These are phyloP conservation scores for Magnolia sinica DNA, from an alignment of 164 flowering plant species.

Conservation along the genomic window DNA sequence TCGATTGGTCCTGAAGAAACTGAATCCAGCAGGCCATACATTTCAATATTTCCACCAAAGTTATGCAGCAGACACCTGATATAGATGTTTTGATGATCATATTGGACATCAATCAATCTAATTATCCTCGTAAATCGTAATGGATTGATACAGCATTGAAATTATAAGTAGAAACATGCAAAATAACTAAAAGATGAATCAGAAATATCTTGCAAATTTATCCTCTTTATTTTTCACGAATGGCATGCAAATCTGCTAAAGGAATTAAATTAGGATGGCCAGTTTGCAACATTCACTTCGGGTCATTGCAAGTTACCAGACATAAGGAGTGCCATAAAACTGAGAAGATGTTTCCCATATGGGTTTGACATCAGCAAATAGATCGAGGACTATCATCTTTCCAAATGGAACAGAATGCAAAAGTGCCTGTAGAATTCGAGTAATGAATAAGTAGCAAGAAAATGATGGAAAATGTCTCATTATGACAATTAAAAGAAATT, in stretches of 20 bases:
- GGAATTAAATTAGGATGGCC: background rate
- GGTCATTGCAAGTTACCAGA: conserved; percentile 49
- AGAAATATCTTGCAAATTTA: background rate
- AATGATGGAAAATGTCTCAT: background rate
- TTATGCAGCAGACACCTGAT: conserved; percentile 95
- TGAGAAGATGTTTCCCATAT: conserved; percentile 84
- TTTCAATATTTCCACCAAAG: conserved; percentile 97
- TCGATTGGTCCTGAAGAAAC: conserved; percentile 90
- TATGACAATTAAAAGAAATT: background rate
- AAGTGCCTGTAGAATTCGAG: conserved; percentile 67
- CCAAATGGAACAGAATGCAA: conserved; percentile 94
- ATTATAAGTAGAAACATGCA: background rate
- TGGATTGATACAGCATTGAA: background rate
- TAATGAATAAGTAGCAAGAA: background rate
- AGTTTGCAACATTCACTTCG: background rate
- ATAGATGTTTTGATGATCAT: conserved; percentile 4
- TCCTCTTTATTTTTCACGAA: background rate
- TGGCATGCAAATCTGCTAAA: background rate
- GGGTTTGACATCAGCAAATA: conserved; percentile 96
- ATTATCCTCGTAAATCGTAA: background rate
- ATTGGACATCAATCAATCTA: background rate
- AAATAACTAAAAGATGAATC: background rate
- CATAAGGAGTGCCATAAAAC: conserved; percentile 87
- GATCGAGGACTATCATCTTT: conserved; percentile 96
- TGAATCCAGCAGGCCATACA: conserved; percentile 87